Evolutionary conservation across 495 filamentous ascomycete species (phyloP).

Genomic region (Neurospora discreta): DNA sequence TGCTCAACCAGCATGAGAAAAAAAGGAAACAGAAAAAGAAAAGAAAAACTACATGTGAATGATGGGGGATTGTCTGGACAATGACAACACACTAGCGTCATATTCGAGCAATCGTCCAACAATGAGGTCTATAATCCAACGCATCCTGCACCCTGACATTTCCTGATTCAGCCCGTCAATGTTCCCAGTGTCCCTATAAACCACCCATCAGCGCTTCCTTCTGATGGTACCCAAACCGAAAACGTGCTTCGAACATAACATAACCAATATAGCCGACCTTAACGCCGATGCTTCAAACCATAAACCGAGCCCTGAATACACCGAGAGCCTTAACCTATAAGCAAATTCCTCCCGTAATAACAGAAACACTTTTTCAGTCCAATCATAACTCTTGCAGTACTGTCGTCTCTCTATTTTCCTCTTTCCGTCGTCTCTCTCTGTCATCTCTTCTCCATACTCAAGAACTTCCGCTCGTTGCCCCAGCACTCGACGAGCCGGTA

Average conservation of each 20-base stretch:
- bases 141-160: not conserved
- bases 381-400: not conserved
- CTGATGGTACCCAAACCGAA: not conserved
- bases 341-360: not conserved
- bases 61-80: not conserved
- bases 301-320: not conserved
- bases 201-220: not conserved
- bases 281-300: not conserved
- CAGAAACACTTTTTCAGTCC: not conserved
- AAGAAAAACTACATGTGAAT: not conserved
- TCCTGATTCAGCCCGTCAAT: not conserved
- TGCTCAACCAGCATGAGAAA: not conserved
- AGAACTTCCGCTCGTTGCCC: not conserved
- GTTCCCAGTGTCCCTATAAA: not conserved
- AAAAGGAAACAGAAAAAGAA: no score
- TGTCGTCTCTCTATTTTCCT: not conserved
- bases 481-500: conserved; percentile 19
- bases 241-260: not conserved
- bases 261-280: not conserved
- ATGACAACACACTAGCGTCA: not conserved
- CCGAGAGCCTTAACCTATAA: not conserved
- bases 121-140: not conserved
- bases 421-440: not conserved
- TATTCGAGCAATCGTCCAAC: not conserved
- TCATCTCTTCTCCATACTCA: not conserved